These are phyloP conservation scores for Lichenothelia convexa DNA, from an alignment of 495 filamentous ascomycete genomes.

Conservation along the genomic window DNA sequence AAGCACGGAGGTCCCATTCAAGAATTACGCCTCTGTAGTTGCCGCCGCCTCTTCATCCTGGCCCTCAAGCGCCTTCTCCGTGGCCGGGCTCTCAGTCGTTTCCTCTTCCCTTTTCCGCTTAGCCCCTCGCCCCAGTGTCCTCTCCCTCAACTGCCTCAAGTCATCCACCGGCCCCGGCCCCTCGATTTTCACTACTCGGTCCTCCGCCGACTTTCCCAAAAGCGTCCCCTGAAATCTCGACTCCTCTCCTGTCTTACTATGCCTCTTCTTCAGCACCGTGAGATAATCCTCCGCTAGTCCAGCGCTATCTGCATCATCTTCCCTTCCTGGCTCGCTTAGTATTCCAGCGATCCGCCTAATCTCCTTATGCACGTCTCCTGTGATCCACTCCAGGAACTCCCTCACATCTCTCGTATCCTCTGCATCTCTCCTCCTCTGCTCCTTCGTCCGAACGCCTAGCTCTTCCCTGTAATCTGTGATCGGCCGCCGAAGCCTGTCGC, in stretches of 20 bases:
- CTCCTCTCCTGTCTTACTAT: slow-evolving; percentile 67
- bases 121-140: too few relatives aligned
- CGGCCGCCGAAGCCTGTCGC: slow-evolving; percentile 18
- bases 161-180: too few relatives aligned
- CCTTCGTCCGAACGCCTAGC: slow-evolving; percentile 9
- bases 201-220: slow-evolving; percentile 49
- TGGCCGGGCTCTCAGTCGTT: too few relatives aligned
- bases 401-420: slow-evolving; percentile 63
- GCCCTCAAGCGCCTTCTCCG: too few relatives aligned
- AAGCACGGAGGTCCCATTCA: too few relatives aligned
- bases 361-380: slow-evolving; percentile 46
- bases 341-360: slow-evolving; percentile 51
- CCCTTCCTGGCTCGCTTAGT: slow-evolving; percentile 6
- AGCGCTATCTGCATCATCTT: background rate
- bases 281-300: background rate
- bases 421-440: slow-evolving; percentile 23
- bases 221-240: slow-evolving; percentile 64
- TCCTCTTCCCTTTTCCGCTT: too few relatives aligned
- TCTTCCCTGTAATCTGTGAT: slow-evolving; percentile 10
- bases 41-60: too few relatives aligned
- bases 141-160: too few relatives aligned
- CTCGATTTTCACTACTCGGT: slow-evolving; percentile 48
- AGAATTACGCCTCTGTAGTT: too few relatives aligned
- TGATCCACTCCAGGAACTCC: slow-evolving; percentile 55
- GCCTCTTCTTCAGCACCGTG: slow-evolving; percentile 55